Percentiles rank a stretch among this genome's conserved stretches.
Conservation (phyloP, 495 filamentous ascomycete species). For the Penicillium manginii region DNA sequence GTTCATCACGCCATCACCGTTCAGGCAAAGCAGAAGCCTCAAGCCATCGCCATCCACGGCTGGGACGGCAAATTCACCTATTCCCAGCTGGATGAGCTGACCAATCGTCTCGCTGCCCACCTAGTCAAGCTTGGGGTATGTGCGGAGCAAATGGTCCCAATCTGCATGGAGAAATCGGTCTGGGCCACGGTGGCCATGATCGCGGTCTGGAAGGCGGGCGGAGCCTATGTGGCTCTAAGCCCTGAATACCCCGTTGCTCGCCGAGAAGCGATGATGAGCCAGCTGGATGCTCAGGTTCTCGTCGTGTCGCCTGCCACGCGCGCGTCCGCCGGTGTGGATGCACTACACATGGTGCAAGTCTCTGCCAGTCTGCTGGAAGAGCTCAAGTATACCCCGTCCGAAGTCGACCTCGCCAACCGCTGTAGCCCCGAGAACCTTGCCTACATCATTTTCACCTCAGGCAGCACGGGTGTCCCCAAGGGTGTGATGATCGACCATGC, state of each 20-base stretch:
- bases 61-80: constrained; percentile 68
- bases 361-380: constrained; percentile 39
- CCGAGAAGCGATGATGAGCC: constrained; percentile 42
- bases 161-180: constrained; percentile 65
- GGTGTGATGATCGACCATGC: constrained; percentile 53
- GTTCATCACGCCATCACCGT: constrained; percentile 57
- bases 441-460: constrained; percentile 54
- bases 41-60: constrained; percentile 50
- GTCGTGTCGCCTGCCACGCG: too few species aligned
- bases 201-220: constrained; percentile 62
- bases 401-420: constrained; percentile 30
- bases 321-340: too few species aligned
- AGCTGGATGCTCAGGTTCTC: constrained; percentile 42
- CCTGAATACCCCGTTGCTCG: constrained; percentile 57
- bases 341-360: constrained; percentile 31
- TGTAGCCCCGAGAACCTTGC: constrained; percentile 41
- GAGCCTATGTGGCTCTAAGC: constrained; percentile 62
- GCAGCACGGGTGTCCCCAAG: constrained; percentile 57
- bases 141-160: constrained; percentile 51
- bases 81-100: constrained; percentile 51
- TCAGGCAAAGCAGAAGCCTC: constrained; percentile 39
- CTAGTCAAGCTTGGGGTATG: constrained; percentile 51
- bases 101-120: constrained; percentile 49
- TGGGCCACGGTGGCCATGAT: constrained; percentile 61
- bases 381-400: constrained; percentile 24